Evolutionary conservation across 2,329 filamentous ascomycete species (phyloP), one percentile per base, ranked within the genome.

Genomic region (Xylariaceae sp.): DNA sequence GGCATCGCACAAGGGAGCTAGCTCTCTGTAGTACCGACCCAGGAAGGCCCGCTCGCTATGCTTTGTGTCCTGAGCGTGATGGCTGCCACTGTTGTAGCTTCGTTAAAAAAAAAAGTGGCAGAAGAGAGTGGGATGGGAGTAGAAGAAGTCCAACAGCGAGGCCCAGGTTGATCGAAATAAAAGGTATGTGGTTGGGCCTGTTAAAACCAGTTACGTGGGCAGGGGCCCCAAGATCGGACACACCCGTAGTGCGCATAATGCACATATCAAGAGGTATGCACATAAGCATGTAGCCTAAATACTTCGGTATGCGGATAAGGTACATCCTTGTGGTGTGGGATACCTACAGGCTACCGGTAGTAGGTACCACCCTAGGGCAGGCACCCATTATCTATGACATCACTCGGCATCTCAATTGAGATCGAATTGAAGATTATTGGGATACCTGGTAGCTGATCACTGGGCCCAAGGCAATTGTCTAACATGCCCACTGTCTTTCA

Each of bases 321-420:
- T 5, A 26, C 26, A n/a, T n/a, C 26, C 8, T 26, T 8, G 8
- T 8, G 5, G 26, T 26, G 5, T 26, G 26, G 26, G n/a, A n/a
- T n/a, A n/a, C n/a, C n/a, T n/a, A n/a, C n/a, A n/a, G n/a, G n/a
- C n/a, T n/a, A n/a, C n/a, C n/a, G n/a, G n/a, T n/a, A n/a, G n/a
- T n/a, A n/a, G n/a, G n/a, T n/a, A n/a, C n/a, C n/a, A 26, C 26
- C 37, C 54, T 53, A 57, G 49, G 51, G 55, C 52, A 57, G n/a
- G n/a, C n/a, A n/a, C n/a, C n/a, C n/a, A n/a, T n/a, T n/a, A n/a
- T n/a, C 54, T 42, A 57, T 53, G 57, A 57, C 47, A 55, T 51
- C 55, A 53, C 42, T 40, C 43, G n/a, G 51, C 48, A 53, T 39
- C 48, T 48, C 43, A 44, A 51, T 42, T 51, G 57, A 51, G n/a